Conservation (phyloP, 495 filamentous ascomycete species). For the Neurospora discreta region DNA sequence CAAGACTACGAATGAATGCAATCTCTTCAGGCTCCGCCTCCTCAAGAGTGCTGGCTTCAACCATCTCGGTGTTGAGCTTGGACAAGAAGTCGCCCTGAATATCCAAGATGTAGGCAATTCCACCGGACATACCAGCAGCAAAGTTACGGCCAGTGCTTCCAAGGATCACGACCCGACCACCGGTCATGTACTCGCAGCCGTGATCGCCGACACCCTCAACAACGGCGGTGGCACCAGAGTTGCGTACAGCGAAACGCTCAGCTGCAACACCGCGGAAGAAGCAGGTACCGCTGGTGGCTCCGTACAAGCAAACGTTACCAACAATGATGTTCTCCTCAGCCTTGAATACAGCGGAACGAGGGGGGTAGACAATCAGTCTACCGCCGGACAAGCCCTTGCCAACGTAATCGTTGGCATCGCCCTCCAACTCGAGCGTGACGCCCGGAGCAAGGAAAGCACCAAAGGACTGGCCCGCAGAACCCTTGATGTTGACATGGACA, state of each 20-base stretch:
- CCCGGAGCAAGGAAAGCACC: constrained; percentile 92
- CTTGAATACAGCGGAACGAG: constrained; percentile 86
- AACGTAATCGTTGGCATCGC: constrained; percentile 96
- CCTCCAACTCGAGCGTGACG: constrained; percentile 93
- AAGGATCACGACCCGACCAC: constrained; percentile 82
- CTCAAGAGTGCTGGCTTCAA: constrained; percentile 78
- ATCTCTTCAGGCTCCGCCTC: constrained; percentile 70
- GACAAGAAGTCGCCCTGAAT: constrained; percentile 83
- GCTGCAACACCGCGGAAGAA: constrained; percentile 98
- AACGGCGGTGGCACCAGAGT: constrained; percentile 92
- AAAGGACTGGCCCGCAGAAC: constrained; percentile 98
- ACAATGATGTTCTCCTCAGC: constrained; percentile 96
- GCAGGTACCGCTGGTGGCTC: constrained; percentile 83
- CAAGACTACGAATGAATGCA: constrained; percentile 82
- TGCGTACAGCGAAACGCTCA: constrained; percentile 95
- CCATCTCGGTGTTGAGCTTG: constrained; percentile 99
- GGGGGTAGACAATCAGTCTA: constrained; percentile 92
- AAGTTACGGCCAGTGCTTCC: constrained; percentile 98
- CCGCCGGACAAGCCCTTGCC: constrained; percentile 96
- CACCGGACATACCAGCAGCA: constrained; percentile 97
- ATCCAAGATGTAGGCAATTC: constrained; percentile 95
- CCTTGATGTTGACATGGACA: constrained; percentile 94
- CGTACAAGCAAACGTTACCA: constrained; percentile 96
- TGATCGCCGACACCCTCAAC: constrained; percentile 98
- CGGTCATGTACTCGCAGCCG: constrained; percentile 99